Conservation (phyloP, 106 monocot genomes). For the Phalaenopsis aphrodite region DNA sequence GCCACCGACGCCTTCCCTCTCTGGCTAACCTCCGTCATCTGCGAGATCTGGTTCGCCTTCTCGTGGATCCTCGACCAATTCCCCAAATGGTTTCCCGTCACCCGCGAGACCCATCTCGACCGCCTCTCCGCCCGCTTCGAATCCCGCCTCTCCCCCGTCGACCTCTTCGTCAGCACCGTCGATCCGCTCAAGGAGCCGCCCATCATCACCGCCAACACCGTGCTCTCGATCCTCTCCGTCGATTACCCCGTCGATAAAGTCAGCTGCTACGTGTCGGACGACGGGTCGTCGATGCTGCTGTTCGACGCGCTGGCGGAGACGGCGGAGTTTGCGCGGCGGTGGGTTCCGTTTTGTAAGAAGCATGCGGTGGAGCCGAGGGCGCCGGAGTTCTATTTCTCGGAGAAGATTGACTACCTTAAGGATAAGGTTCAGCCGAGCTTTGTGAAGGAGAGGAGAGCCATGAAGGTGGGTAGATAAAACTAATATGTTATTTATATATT, state of each 20-base stretch:
- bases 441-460: constrained; percentile 87
- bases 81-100: constrained; percentile 89
- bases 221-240: constrained; percentile 77
- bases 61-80: constrained; percentile 98
- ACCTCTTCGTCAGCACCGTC: constrained; percentile 88
- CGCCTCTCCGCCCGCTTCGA: constrained; percentile 82
- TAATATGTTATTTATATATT: too few species aligned
- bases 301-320: constrained; percentile 87
- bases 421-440: constrained; percentile 93
- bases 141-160: constrained; percentile 54
- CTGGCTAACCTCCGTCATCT: constrained; percentile 89
- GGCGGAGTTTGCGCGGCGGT: constrained; percentile 79
- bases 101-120: constrained; percentile 82
- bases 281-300: constrained; percentile 85
- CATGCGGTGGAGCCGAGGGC: constrained; percentile 70
- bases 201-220: constrained; percentile 93
- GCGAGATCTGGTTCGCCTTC: constrained; percentile 96
- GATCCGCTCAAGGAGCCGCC: constrained; percentile 96
- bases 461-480: constrained; percentile 44
- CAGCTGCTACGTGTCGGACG: constrained; percentile 92
- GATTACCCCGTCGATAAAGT: constrained; percentile 88
- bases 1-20: constrained; percentile 73
- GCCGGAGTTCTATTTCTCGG: constrained; percentile 91
- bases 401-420: constrained; percentile 93
- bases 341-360: constrained; percentile 97